Percentiles rank a stretch among this genome's conserved stretches.
Evolutionary conservation across 2,329 filamentous ascomycete genomes (phyloP).

Genomic region (Tothia fuscella): DNA sequence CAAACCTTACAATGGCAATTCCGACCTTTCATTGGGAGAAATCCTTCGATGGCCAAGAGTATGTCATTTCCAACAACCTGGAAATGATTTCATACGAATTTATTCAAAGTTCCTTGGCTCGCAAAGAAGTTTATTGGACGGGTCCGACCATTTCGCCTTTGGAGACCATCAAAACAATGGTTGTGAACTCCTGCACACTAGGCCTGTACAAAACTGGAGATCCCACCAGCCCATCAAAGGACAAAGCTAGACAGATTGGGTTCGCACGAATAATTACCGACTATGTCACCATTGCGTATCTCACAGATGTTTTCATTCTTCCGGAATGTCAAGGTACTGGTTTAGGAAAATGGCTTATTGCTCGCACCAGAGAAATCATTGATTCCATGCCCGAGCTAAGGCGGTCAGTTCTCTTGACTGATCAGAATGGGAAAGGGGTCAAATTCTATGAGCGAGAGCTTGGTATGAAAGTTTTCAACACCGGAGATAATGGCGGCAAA

Average conservation of each 20-base stretch:
- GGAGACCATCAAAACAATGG: constrained; percentile 15
- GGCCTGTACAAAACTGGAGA: constrained; percentile 17
- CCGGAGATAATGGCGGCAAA: neutral
- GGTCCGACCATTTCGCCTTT: constrained; percentile 14
- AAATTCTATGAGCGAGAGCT: constrained; percentile 10
- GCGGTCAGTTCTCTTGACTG: constrained; percentile 14
- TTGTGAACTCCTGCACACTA: constrained; percentile 23
- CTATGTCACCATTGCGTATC: constrained; percentile 54
- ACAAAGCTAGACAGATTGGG: constrained; percentile 34
- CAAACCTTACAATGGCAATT: neutral
- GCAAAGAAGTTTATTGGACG: constrained; percentile 22
- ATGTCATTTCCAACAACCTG: constrained; percentile 19
- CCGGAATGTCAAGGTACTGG: constrained; percentile 48
- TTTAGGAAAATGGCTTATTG: constrained; percentile 53
- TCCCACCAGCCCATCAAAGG: neutral
- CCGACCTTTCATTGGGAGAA: constrained; percentile 4
- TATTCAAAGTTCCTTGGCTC: constrained; percentile 20
- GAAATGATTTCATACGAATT: constrained; percentile 19
- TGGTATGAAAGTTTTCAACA: constrained; percentile 8
- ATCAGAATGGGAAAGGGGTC: constrained; percentile 4
- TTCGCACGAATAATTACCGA: constrained; percentile 57
- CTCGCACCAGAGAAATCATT: constrained; percentile 45
- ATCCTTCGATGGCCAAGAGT: neutral
- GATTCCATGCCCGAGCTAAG: constrained; percentile 48
- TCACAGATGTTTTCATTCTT: constrained; percentile 57